Percentiles rank a stretch among this genome's conserved stretches.
phyloP scores from a whole-genome alignment of 2,329 filamentous ascomycete species.

The Microdochium nivale region DNA sequence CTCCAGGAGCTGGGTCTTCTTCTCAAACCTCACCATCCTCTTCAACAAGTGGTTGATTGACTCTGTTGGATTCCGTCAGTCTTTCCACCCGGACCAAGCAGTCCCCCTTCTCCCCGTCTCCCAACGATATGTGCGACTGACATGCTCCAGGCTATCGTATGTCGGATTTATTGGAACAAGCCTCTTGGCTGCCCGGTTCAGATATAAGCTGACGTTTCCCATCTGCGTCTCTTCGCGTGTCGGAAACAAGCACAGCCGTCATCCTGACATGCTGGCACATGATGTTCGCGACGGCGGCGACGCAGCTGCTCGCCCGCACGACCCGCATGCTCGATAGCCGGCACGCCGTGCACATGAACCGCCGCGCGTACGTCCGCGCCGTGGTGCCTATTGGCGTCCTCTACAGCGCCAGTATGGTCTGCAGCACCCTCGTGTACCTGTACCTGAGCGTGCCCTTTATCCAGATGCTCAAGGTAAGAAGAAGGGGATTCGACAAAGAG shows the following conservation, averaged over 20 bases:
- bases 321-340: constrained; percentile 55
- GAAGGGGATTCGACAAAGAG: no score
- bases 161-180: no score
- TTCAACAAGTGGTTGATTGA: constrained; percentile 91
- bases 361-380: constrained; percentile 52
- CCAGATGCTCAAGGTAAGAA: constrained; percentile 56
- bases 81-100: constrained; percentile 2
- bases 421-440: constrained; percentile 60
- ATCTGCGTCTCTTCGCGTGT: background rate
- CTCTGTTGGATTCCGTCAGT: constrained; percentile 65
- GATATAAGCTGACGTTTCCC: no score
- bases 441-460: constrained; percentile 63
- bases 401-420: constrained; percentile 59
- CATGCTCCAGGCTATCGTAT: constrained; percentile 32
- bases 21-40: constrained; percentile 77
- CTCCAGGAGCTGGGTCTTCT: constrained; percentile 66
- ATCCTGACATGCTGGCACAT: constrained; percentile 64
- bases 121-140: constrained; percentile 6
- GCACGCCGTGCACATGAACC: constrained; percentile 54
- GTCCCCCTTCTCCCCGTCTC: background rate
- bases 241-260: constrained; percentile 27
- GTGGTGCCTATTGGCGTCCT: constrained; percentile 60
- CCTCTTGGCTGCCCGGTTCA: no score
- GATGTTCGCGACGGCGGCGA: constrained; percentile 56
- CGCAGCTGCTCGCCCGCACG: constrained; percentile 56